Conservation (phyloP, 2,329 filamentous ascomycete genomes). For the Aspergillus sojae region DNA sequence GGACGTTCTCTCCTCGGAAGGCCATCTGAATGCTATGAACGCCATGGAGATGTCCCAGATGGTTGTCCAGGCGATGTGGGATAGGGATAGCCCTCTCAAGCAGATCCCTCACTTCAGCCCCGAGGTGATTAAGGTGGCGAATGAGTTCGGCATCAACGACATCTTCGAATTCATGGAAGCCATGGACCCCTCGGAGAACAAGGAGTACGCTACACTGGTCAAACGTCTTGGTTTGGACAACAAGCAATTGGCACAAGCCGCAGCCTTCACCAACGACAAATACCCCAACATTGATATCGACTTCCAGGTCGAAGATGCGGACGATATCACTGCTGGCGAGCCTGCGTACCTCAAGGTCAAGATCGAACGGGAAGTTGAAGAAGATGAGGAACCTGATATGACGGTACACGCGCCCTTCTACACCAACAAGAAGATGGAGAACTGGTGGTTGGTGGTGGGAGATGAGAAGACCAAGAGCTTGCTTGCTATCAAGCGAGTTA, state of each 20-base stretch:
- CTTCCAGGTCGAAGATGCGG: conserved; percentile 80
- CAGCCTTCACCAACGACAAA: conserved; percentile 91
- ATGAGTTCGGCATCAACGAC: conserved; percentile 82
- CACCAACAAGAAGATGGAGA: conserved; percentile 88
- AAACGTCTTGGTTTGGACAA: conserved; percentile 78
- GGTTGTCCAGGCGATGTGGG: conserved; percentile 99
- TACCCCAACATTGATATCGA: conserved; percentile 94
- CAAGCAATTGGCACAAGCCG: conserved; percentile 82
- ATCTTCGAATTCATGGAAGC: conserved; percentile 98
- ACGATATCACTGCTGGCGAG: conserved; percentile 76
- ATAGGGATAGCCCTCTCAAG: conserved; percentile 93
- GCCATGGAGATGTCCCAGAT: conserved; percentile 99
- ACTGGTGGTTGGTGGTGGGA: conserved; percentile 97
- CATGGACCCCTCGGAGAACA: conserved; percentile 94
- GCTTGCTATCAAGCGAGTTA: conserved; percentile 91
- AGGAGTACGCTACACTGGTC: conserved; percentile 75
- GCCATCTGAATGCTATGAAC: conserved; percentile 94
- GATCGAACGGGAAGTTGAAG: conserved; percentile 79
- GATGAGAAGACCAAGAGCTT: conserved; percentile 87
- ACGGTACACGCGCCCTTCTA: conserved; percentile 96
- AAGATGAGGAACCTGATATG: conserved; percentile 73
- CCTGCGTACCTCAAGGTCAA: conserved; percentile 81
- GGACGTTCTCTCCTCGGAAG: conserved; percentile 92
- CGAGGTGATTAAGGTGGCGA: conserved; percentile 79
- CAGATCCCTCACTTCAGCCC: conserved; percentile 94